These are phyloP conservation scores for Solanum aculeatissimum DNA, from an alignment of 305 asterid species.

Conservation along the genomic window DNA sequence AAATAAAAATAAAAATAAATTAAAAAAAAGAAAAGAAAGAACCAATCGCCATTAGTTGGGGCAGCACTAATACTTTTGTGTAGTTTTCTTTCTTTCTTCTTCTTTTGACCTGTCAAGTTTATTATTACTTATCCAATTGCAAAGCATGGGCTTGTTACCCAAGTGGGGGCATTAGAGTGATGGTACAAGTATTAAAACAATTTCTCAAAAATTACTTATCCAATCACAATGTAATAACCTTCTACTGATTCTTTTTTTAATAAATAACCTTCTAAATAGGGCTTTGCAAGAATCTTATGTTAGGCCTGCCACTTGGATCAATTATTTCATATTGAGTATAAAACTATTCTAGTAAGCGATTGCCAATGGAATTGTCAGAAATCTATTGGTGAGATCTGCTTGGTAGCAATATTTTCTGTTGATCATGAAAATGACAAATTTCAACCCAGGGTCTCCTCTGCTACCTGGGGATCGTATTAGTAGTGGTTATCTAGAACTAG, in stretches of 20 bases:
- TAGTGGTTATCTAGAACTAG: background rate
- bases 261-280: background rate
- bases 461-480: background rate
- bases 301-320: background rate
- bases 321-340: background rate
- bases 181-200: background rate
- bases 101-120: background rate
- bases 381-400: background rate
- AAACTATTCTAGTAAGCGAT: background rate
- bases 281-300: background rate
- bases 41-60: background rate
- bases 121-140: background rate
- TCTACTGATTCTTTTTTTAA: background rate
- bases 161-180: background rate
- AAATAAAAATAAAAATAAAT: no score
- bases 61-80: background rate
- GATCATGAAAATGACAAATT: background rate
- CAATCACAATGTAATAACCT: background rate
- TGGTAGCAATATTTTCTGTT: background rate
- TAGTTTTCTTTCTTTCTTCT: background rate
- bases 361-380: background rate
- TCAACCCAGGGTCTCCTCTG: background rate
- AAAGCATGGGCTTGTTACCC: background rate
- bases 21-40: no score
- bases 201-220: background rate